Base-by-base conservation (phyloP, 1,284 basidiomycete genomes). In the Boletellus sp. region DNA sequence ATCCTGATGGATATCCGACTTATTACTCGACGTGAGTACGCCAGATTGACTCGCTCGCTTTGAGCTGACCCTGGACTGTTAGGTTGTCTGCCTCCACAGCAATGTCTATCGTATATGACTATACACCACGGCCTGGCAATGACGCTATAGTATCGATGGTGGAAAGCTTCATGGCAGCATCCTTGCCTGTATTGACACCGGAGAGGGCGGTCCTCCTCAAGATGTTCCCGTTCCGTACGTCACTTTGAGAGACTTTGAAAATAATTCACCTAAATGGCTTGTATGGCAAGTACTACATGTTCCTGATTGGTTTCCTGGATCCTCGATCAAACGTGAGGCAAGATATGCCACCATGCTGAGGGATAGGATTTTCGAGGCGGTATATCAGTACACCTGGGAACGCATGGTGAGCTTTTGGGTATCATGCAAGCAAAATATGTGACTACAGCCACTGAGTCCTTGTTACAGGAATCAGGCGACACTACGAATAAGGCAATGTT, bases 231-330 rank as follows among this genome's bases (percentile, higher is more conserved):
- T 36, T n/a, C 8, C 15, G 35, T 36, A 8, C 3, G 35, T 36
- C 4, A 4, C n/a, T 3, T n/a, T 36, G 16, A 12, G 15, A 18
- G 15, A n/a, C 2, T 8, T 16, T 8, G 35, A 36, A 18, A 18
- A 8, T 28, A 28, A 35, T n/a, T n/a, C n/a, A n/a, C n/a, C 16
- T 12, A 7, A 6, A 15, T 35, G 2, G 33, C 15, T 12, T 35
- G 22, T 22, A 22, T 22, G 22, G 22, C 22, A 22, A 60, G 61
- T 63, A 32, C 15, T 63, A 10, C 41, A 47, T n/a, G 26, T 63
- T 1, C 61, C 61, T 2, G 55, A 64, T 18, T 63, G 64, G 60
- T 26, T 65, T 8, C 61, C 62, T 5, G 64, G 62, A 1, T 54
- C 63, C 13, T 47, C 28, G n/a, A 33, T 61, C 12, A 60, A 54